Base-by-base conservation (phyloP, 306 rosid species). In the Glycine soja region DNA sequence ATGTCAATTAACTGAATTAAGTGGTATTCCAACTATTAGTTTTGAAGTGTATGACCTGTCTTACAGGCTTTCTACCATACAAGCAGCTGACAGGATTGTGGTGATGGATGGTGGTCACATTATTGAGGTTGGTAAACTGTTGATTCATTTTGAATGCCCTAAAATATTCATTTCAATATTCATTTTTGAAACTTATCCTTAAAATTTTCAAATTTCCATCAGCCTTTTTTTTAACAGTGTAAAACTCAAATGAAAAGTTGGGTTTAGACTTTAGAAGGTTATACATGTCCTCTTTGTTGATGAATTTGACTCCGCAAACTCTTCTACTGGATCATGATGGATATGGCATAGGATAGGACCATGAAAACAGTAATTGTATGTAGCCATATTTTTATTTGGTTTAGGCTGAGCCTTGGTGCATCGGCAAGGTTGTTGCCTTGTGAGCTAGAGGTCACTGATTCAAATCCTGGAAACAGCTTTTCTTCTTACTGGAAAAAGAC, bases 41-140 rank as follows among this genome's bases (percentile, higher is more conserved):
- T 70, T 70, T 82, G 59, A 72, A 59, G 66, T 67, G 80, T 18
- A 18, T 67, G 61, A 19, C 2, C 19, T 83, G n/a, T 6, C 81
- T 80, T 74, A 62, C 92, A 93, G 99, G 94, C 97, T 95, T 75
- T 95, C 99, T 77, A 95, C 99, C 46, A 89, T 93, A 75, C 97
- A 95, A 90, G 97, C 97, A 6, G 97, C 98, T 57, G 99, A 95
- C 85, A 86, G 94, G 86, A 95, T 95, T 69, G 91, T 95, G 77
- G 99, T 91, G 19, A 93, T 95, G 98, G 98, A 93, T 80, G 79
- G 82, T 19, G 99, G 99, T 83, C 90, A 76, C 48, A 80, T 91
- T 65, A 91, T 95, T 24, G 98, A 95, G 98, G 99, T 95, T 89
- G 38, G 90, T 83, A 54, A 72, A 73, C 47, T 72, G 68, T 72